Conservation (phyloP, 176 grass and related monocot species). For the Hordeum vulgare region MorexV3_pseudomolecules_assembly NC_058524.1:618653716-618654215, state of each 20-base stretch:
- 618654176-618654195: conserved; percentile 86
- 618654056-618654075: conserved; percentile 10
- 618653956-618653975: background rate
- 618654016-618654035: background rate
- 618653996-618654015: background rate
- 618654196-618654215: conserved; percentile 81
- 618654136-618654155: conserved; percentile 79
- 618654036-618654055: background rate
- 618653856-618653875: background rate
- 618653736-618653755: too few relatives aligned
- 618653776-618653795: too few relatives aligned
- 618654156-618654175: conserved; percentile 86
- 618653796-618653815: too few relatives aligned
- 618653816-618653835: too few relatives aligned
- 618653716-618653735: too few relatives aligned
- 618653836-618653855: too few relatives aligned
- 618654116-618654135: conserved; percentile 81
- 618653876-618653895: background rate
- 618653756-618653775: too few relatives aligned
- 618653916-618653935: background rate
- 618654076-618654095: conserved; percentile 78
- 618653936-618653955: background rate
- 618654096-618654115: conserved; percentile 96
- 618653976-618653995: background rate
- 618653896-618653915: background rate